Conservation (phyloP, 148 eudicot species). For the Rhododendron ovatum region DNA sequence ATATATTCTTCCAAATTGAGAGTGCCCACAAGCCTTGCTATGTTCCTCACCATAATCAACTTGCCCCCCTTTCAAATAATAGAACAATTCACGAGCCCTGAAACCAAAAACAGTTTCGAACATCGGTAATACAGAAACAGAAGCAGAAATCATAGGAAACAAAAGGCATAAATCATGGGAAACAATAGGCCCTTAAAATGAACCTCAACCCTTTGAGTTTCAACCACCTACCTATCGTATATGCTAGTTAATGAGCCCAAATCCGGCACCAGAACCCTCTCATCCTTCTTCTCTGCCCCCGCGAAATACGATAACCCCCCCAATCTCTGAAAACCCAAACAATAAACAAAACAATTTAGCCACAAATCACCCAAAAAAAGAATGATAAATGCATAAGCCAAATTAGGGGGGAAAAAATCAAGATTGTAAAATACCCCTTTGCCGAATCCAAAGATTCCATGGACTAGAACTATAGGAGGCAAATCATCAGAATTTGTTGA, state of each 20-base stretch:
- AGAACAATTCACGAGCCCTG: slow-evolving; percentile 96
- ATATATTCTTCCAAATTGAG: slow-evolving; percentile 75
- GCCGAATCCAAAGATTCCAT: slow-evolving; percentile 94
- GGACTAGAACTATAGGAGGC: slow-evolving; percentile 92
- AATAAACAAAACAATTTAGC: neutral
- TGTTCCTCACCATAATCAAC: slow-evolving; percentile 98
- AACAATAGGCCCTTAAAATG: neutral
- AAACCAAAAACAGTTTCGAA: slow-evolving; percentile 14
- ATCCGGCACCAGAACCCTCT: slow-evolving; percentile 92
- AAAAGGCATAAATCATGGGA: neutral
- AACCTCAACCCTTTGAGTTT: slow-evolving; percentile 6
- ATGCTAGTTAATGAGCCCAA: slow-evolving; percentile 87
- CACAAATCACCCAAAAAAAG: neutral
- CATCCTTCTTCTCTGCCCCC: slow-evolving; percentile 96
- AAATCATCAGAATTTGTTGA: slow-evolving; percentile 42
- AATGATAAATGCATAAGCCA: neutral
- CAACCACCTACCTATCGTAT: slow-evolving; percentile 64
- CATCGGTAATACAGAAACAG: neutral
- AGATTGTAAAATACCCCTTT: slow-evolving; percentile 61
- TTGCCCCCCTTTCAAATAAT: slow-evolving; percentile 93
- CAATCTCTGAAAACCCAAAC: slow-evolving; percentile 44
- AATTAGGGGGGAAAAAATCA: neutral
- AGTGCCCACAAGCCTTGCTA: slow-evolving; percentile 81
- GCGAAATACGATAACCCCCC: slow-evolving; percentile 87
- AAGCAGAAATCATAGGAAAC: neutral